These are phyloP conservation scores for Quercus dentata DNA, from an alignment of 306 rosid genomes.

Conservation along the genomic window DNA sequence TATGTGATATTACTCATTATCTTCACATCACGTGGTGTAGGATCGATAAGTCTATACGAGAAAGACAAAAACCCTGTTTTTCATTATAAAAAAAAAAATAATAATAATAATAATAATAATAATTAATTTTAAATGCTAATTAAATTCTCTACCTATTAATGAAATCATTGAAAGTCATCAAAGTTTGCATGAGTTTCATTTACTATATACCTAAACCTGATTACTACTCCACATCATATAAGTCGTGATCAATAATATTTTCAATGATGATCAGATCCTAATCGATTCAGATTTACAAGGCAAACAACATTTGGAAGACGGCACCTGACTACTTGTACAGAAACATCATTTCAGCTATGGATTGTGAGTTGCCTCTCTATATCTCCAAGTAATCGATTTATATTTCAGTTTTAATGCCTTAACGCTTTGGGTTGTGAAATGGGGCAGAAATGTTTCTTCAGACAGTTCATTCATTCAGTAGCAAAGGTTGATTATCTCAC, in stretches of 20 bases:
- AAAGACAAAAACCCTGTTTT: no score
- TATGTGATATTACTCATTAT: no score
- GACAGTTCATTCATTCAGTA: constrained; percentile 36
- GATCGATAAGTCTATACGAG: no score
- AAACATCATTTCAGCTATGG: constrained; percentile 24
- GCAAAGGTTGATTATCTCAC: constrained; percentile 46
- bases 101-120: no score
- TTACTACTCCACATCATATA: not conserved
- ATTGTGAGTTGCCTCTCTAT: constrained; percentile 18
- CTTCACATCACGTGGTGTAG: accelerated
- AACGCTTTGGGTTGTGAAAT: constrained; percentile 1
- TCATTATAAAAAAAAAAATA: no score
- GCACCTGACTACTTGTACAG: constrained; percentile 28
- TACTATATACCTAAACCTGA: not conserved
- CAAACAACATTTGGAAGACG: constrained; percentile 45
- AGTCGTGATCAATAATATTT: not conserved
- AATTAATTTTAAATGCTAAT: no score
- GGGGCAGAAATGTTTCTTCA: constrained; percentile 45
- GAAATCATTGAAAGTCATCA: no score
- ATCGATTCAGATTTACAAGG: constrained; percentile 35
- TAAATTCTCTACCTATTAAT: no score
- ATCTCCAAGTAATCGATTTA: not conserved
- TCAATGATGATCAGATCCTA: constrained; percentile 27
- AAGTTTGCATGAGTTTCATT: no score
- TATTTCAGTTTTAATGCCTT: not conserved